phyloP scores from a whole-genome alignment of 176 grass and related monocot species.

The Oryza nivara region DNA sequence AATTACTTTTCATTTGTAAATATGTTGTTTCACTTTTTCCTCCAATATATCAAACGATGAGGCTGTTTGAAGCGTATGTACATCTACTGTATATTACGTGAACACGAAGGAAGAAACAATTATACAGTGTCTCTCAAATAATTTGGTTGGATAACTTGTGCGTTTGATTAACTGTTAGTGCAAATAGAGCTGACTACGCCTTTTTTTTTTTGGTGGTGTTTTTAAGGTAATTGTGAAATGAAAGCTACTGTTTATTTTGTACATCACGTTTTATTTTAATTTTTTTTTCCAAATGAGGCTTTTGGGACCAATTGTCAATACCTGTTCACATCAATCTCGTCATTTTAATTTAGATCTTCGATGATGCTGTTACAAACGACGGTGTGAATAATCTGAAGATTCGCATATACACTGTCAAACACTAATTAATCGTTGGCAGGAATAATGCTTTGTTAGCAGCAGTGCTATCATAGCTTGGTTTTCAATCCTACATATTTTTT shows the following conservation, averaged over 20 bases:
- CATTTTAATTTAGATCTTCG: neutral
- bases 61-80: neutral
- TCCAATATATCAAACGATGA: too few relatives aligned
- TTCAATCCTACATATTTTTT: too few relatives aligned
- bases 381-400: neutral
- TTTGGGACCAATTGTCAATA: neutral
- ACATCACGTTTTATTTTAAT: constrained; percentile 7
- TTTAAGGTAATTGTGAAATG: constrained; percentile 21
- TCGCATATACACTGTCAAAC: neutral
- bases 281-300: neutral
- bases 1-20: too few relatives aligned
- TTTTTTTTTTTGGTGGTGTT: neutral
- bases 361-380: neutral
- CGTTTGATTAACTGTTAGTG: neutral
- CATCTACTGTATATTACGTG: neutral
- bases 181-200: neutral
- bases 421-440: neutral
- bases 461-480: neutral
- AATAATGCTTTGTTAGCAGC: neutral
- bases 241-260: constrained; percentile 20
- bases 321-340: neutral
- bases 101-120: neutral
- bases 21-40: too few relatives aligned
- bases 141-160: constrained; percentile 9
- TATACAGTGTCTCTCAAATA: too few relatives aligned